phyloP scores from a whole-genome alignment of 495 filamentous ascomycete genomes.

The Apiosordaria backusii region DNA sequence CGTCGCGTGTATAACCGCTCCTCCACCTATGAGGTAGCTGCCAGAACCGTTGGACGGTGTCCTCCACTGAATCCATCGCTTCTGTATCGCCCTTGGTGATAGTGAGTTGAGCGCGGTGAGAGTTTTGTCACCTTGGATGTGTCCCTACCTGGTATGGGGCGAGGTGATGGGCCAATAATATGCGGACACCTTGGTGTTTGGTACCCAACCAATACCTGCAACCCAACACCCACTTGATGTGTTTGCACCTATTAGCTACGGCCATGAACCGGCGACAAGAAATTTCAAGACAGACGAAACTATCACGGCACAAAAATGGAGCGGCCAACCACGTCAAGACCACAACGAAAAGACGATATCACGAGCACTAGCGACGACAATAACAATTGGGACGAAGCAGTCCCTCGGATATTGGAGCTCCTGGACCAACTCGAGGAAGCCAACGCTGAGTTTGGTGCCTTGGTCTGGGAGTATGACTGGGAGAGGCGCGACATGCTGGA shows the following conservation, averaged over 20 bases:
- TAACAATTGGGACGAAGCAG: constrained; percentile 5
- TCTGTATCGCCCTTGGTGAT: not conserved
- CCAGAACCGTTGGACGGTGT: not conserved
- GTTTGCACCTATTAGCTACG: not conserved
- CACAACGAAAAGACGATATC: not conserved
- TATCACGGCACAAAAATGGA: not conserved
- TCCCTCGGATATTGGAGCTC: constrained; percentile 6
- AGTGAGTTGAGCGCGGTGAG: too few relatives aligned
- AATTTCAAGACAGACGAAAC: not conserved
- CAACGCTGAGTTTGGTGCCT: not conserved
- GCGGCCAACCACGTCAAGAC: not conserved
- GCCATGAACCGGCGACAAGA: not conserved
- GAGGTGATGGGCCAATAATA: not conserved
- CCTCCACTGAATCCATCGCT: too few relatives aligned
- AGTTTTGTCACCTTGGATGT: not conserved
- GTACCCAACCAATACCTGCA: constrained; percentile 6
- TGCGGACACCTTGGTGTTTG: not conserved
- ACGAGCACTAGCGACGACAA: not conserved
- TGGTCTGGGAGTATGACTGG: constrained; percentile 4
- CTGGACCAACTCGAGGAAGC: not conserved
- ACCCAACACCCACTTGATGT: not conserved
- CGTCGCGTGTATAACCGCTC: not conserved
- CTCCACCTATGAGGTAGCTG: not conserved
- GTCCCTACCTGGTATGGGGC: not conserved
- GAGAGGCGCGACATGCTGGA: not conserved